Evolutionary conservation across 805 yeast genomes (phyloP).

Genomic region (Kuraishia hungarica): DNA sequence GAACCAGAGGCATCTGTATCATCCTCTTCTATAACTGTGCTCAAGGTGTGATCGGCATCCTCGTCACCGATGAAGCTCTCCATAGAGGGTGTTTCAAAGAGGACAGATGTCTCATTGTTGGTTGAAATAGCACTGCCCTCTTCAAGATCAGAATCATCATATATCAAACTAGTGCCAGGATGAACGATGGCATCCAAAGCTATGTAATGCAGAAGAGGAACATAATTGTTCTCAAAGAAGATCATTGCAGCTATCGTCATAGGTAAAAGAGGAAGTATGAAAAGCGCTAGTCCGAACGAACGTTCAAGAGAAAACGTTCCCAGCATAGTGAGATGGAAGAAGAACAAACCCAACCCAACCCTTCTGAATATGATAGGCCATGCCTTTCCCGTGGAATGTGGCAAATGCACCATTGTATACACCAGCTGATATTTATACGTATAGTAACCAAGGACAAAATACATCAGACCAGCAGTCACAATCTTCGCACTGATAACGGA

Average conservation of each 20-base stretch:
- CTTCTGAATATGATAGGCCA: conserved; percentile 59
- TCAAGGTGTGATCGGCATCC: not conserved
- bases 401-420: conserved; percentile 54
- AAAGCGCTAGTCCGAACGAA: conserved; percentile 38
- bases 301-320: conserved; percentile 57
- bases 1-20: not conserved
- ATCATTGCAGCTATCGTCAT: conserved; percentile 35
- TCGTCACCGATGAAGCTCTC: not conserved
- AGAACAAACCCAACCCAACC: conserved; percentile 42
- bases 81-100: not conserved
- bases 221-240: conserved; percentile 45
- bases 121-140: not conserved
- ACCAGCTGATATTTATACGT: conserved; percentile 56
- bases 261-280: conserved; percentile 40
- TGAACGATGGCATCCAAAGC: conserved; percentile 50
- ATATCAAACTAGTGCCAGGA: conserved; percentile 21
- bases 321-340: conserved; percentile 55
- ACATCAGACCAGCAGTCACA: conserved; percentile 47
- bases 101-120: not conserved
- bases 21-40: not conserved
- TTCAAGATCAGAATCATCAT: conserved; percentile 10
- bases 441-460: conserved; percentile 47
- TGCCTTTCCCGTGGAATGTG: conserved; percentile 58
- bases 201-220: conserved; percentile 45
- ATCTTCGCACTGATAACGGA: conserved; percentile 56